These are phyloP conservation scores for Plasmopara muralis DNA, from an alignment of 352 stramenopile species.

Conservation along the genomic window DNA sequence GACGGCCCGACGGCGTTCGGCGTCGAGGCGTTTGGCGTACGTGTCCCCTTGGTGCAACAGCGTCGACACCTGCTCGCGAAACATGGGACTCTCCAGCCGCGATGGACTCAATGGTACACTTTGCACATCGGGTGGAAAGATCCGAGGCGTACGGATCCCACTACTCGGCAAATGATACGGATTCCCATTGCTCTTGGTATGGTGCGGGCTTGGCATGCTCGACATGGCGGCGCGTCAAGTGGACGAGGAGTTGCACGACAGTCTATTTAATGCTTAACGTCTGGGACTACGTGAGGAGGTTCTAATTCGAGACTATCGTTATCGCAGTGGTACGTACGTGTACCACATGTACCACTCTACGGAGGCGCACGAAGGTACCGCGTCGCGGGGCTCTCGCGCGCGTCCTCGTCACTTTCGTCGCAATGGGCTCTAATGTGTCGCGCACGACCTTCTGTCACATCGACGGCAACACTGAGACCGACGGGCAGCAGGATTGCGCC, in stretches of 20 bases:
- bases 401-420: slow-evolving; percentile 20
- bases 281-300: too few relatives aligned
- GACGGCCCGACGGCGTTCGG: slow-evolving; percentile 39
- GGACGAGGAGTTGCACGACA: slow-evolving; percentile 5
- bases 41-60: slow-evolving; percentile 70
- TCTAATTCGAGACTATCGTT: too few relatives aligned
- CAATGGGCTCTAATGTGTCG: slow-evolving; percentile 26
- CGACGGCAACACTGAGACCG: slow-evolving; percentile 35
- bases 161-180: slow-evolving; percentile 35
- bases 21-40: slow-evolving; percentile 65
- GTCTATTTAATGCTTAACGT: not conserved
- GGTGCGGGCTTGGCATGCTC: slow-evolving; percentile 22
- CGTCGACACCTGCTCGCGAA: slow-evolving; percentile 49
- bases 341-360: too few relatives aligned
- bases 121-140: slow-evolving; percentile 48
- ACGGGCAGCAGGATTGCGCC: slow-evolving; percentile 35
- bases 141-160: slow-evolving; percentile 32
- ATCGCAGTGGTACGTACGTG: too few relatives aligned
- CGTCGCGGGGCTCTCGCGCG: slow-evolving; percentile 25
- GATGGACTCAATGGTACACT: slow-evolving; percentile 60
- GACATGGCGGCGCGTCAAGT: slow-evolving; percentile 11
- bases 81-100: slow-evolving; percentile 65
- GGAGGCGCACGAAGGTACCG: slow-evolving; percentile 22
- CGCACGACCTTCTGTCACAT: slow-evolving; percentile 32
- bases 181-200: slow-evolving; percentile 21